Percentiles rank a stretch among this genome's conserved stretches.
Evolutionary conservation across 345 rosid genomes (phyloP).

Genomic region (Citrus sp.): DNA sequence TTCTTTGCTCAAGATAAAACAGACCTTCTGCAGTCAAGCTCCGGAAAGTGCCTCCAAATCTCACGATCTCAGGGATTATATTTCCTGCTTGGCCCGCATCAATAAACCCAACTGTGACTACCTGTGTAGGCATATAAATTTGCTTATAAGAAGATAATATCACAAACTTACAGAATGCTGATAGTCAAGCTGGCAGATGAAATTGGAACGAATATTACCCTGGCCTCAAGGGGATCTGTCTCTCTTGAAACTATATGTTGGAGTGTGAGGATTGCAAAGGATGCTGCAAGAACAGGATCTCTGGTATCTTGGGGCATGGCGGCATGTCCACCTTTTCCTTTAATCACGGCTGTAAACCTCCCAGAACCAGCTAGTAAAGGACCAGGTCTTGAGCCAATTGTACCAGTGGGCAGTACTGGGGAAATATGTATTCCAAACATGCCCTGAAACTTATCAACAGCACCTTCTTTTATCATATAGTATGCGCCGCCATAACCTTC

Average conservation of each 20-base stretch:
- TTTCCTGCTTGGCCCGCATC: constrained; percentile 41
- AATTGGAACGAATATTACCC: constrained; percentile 19
- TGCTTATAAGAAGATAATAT: neutral
- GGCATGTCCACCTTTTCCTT: constrained; percentile 54
- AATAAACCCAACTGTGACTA: constrained; percentile 36
- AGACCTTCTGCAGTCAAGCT: constrained; percentile 46
- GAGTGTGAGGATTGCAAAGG: constrained; percentile 47
- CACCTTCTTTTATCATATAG: constrained; percentile 51
- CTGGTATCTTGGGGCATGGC: constrained; percentile 38
- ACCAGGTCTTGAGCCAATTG: constrained; percentile 51
- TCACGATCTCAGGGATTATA: constrained; percentile 43
- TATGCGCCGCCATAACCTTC: constrained; percentile 51
- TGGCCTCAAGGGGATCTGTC: constrained; percentile 48
- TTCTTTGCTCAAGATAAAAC: constrained; percentile 33
- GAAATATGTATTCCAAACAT: constrained; percentile 48
- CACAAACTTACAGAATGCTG: too few species aligned
- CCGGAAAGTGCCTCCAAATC: constrained; percentile 49
- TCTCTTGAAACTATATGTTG: constrained; percentile 59
- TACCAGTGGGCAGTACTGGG: constrained; percentile 36
- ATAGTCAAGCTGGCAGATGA: neutral
- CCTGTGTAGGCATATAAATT: neutral
- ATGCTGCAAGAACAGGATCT: constrained; percentile 44
- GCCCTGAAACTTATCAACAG: constrained; percentile 39
- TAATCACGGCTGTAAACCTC: constrained; percentile 35
- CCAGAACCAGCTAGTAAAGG: constrained; percentile 45